These are phyloP conservation scores for Exophiala aquamarina DNA, from an alignment of 2,329 filamentous ascomycete species.

Conservation along the genomic window DNA sequence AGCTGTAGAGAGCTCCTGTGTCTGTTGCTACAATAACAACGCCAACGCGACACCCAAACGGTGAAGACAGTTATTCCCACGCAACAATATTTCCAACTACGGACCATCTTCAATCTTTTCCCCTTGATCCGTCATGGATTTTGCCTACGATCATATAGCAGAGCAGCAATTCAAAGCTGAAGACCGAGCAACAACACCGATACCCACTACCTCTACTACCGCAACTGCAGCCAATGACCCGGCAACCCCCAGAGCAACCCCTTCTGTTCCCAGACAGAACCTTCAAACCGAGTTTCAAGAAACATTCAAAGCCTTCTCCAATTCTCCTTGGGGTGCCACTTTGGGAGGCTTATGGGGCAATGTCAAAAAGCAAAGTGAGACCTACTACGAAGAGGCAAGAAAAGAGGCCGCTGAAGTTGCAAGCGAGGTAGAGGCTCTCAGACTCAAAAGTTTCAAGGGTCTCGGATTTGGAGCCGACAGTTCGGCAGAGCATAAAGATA, in stretches of 20 bases:
- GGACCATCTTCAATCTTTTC: neutral
- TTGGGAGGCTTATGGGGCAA: constrained; percentile 86
- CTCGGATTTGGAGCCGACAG: constrained; percentile 23
- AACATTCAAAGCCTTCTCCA: constrained; percentile 89
- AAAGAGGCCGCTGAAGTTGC: constrained; percentile 86
- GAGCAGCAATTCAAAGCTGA: constrained; percentile 70
- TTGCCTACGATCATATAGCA: constrained; percentile 95
- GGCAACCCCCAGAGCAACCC: constrained; percentile 26
- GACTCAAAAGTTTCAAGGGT: constrained; percentile 47
- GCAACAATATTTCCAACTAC: too few species aligned
- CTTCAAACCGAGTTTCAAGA: constrained; percentile 90
- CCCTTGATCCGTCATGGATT: constrained; percentile 66
- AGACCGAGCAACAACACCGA: constrained; percentile 39
- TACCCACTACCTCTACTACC: constrained; percentile 37
- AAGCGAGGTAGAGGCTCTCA: constrained; percentile 73
- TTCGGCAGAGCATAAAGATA: constrained; percentile 30
- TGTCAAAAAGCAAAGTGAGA: constrained; percentile 93
- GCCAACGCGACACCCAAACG: too few species aligned
- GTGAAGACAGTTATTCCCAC: too few species aligned
- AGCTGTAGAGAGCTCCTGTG: too few species aligned
- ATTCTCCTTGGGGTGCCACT: constrained; percentile 84
- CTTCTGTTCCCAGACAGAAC: constrained; percentile 43
- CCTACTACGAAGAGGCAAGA: constrained; percentile 77
- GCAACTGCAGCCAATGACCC: constrained; percentile 26
- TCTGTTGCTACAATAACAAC: too few species aligned